These are phyloP conservation scores for Ganoderma sinense DNA, from an alignment of 1,284 basidiomycete genomes.

Conservation along the genomic window DNA sequence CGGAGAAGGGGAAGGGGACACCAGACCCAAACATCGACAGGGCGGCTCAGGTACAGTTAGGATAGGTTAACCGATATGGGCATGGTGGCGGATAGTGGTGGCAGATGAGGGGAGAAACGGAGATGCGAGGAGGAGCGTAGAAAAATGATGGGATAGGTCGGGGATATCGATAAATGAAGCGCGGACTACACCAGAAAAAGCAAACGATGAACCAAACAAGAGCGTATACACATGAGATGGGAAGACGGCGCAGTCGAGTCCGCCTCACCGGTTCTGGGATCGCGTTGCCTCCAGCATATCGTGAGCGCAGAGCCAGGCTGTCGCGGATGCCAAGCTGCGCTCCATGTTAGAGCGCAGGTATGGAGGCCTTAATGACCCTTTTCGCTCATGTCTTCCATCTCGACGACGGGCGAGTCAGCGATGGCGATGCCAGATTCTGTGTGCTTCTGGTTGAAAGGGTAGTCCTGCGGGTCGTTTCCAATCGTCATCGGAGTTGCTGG, in stretches of 20 bases:
- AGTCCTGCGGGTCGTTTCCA: conserved; percentile 36
- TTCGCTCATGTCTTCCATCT: conserved; percentile 36
- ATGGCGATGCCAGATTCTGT: conserved; percentile 37
- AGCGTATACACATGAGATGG: conserved; percentile 26
- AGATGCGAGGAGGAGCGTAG: conserved; percentile 2
- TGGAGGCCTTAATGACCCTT: conserved; percentile 29
- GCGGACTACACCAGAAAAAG: conserved; percentile 26
- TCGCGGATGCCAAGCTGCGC: neutral
- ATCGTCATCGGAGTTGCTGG: conserved; percentile 53
- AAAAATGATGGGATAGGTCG: conserved; percentile 10
- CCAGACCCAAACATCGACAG: neutral
- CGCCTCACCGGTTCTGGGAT: conserved; percentile 9
- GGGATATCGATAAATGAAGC: conserved; percentile 32
- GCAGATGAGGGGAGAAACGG: conserved; percentile 1
- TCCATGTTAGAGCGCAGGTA: conserved; percentile 17
- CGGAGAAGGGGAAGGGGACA: conserved; percentile 4
- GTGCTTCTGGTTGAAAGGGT: conserved; percentile 36
- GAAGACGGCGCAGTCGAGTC: conserved; percentile 13
- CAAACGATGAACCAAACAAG: conserved; percentile 25
- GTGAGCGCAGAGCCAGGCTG: neutral
- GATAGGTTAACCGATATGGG: conserved; percentile 19
- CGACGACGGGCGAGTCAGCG: conserved; percentile 28
- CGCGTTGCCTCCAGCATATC: neutral
- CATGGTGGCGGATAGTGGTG: conserved; percentile 5
- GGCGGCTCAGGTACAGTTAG: conserved; percentile 17